phyloP scores from a whole-genome alignment of 768 basidiomycete genomes.

The Tricholoma bakamatsutake region DNA sequence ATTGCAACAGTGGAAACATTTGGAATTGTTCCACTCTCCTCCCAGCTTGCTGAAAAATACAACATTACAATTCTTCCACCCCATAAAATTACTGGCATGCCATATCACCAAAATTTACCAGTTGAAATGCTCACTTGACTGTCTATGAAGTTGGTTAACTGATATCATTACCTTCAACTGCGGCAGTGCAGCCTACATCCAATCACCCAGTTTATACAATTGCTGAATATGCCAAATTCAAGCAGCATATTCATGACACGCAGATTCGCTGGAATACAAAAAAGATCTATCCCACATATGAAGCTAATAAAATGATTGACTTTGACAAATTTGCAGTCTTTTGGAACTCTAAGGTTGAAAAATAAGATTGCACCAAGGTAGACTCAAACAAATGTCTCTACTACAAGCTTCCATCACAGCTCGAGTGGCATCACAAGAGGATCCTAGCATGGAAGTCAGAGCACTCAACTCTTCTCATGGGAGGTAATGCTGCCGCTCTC shows the following conservation, averaged over 20 bases:
- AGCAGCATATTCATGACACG: not conserved
- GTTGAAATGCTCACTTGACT: not conserved
- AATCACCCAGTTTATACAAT: not conserved
- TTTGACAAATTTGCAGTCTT: not conserved
- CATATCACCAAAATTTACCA: not conserved
- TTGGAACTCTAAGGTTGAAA: not conserved
- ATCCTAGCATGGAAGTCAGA: not conserved
- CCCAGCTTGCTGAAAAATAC: conserved; percentile 1
- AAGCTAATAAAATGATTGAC: not conserved
- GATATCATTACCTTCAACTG: not conserved
- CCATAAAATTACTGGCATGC: not conserved
- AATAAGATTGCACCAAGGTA: not conserved
- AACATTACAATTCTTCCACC: not conserved
- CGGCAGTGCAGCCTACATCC: not conserved
- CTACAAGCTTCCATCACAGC: not conserved
- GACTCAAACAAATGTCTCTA: not conserved
- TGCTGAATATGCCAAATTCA: not conserved
- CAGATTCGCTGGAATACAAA: not conserved
- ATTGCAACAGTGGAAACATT: not conserved
- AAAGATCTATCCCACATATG: not conserved
- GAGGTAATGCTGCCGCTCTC: not conserved
- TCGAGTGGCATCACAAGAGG: not conserved
- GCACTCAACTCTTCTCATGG: not conserved
- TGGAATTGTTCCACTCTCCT: not conserved
- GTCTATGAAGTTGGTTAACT: not conserved